Evolutionary conservation across 805 yeast species (phyloP), one percentile per base, ranked within the genome.

Genomic region (Ogataea pignaliae): DNA sequence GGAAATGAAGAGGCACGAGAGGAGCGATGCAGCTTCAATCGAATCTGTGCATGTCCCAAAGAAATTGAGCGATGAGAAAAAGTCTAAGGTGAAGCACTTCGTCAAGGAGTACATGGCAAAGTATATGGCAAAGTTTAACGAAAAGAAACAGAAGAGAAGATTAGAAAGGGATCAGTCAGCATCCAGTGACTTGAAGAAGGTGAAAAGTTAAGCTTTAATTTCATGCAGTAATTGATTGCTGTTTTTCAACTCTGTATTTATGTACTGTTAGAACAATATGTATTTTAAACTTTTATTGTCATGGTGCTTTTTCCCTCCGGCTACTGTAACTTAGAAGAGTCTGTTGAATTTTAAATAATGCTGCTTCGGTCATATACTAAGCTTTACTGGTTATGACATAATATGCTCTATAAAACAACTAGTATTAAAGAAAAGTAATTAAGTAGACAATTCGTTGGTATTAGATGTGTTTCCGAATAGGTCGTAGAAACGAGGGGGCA

Each of bases 51-150:
- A 30, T 5, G 14, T 30, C 3, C 84, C 88, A 1, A 52, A 55
- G 12, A 83, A 81, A 45, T 69, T 87, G 34, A 76, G 76, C 17
- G 71, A 71, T n/a, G 84, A 79, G 17, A 87, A 87, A 63, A 69
- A 77, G 51, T 71, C 74, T 52, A 89, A 90, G 59, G 72, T 89
- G 26, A 83, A 84, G 61, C 71, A 60, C 28, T 91, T 85, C 58
- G 72, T 78, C 12, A 72, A 71, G 37, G 62, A 59, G 2, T 87
- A 82, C 56, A 84, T 87, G 91, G 81, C 73, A 10, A 85, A 83
- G 61, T 80, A 75, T 47, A 50, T 81, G 49, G 63, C 58, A 26
- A 80, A 77, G 56, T 71, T 69, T 48, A 61, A 73, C 37, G 65
- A 64, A 10, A 76, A 72, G 55, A 62, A 66, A 49, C 54, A 37